Base-by-base conservation (phyloP, 495 filamentous ascomycete species). In the Aspergillus saccharolyticus region DNA sequence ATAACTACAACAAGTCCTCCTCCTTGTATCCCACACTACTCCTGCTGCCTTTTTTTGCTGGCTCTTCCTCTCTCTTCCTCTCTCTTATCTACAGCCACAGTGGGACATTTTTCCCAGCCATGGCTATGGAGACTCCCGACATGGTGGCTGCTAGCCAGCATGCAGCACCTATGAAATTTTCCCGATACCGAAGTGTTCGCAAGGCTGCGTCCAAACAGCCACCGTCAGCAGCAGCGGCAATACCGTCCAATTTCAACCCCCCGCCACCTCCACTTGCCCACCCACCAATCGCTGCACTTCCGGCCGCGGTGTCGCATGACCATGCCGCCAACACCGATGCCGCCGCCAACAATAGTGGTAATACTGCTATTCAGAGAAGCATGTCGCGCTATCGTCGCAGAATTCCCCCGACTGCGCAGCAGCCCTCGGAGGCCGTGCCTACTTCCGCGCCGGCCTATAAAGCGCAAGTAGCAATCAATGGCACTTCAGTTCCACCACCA, bases 131-230 rank as follows among this genome's bases (percentile, higher is more conserved):
- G 28, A 62, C 53, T 20, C 66, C 63, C 16, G 62, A 66, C 19
- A 49, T 25, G 17, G 17, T 53, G 44, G 54, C 42, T 33, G 60
- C 44, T 39, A 55, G 53, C 43, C 62, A 66, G 28, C 53, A 24
- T 17, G 56, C 59, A 6, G 45, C 60, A 19, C 59, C 64, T 39
- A 52, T 57, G 42, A 73, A 74, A 55, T 68, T 72, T 52, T 74
- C 73, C 2, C 71, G 73, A 12, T 75, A 76, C 63, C 66, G 69
- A 39, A 68, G 68, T 16, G 70, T 71, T 1, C 60, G 69, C 52
- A 59, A 64, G 33, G 66, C 67, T 21, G 66, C 68, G 5, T 59
- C 70, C 15, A 62, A 57, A 20, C 33, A 58, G 44, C 48, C 30
- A 28, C 25, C 25, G 25, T 9, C 25, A 28, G 9, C 25, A 4